phyloP scores from a whole-genome alignment of 352 stramenopile species.

The Globisporangium viniferum region DNA sequence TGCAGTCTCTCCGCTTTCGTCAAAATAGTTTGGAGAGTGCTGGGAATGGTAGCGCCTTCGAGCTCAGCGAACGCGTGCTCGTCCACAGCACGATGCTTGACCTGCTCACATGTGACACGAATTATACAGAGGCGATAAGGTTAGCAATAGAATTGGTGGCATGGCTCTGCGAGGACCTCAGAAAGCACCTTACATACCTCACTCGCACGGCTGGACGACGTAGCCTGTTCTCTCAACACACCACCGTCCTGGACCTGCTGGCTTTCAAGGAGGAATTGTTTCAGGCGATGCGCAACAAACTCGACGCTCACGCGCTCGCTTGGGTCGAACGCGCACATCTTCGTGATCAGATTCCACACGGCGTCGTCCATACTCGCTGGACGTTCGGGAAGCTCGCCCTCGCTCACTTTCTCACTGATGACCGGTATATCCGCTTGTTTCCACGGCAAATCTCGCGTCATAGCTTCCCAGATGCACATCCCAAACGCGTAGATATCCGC shows the following conservation, averaged over 20 bases:
- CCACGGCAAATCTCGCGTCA: too few relatives aligned
- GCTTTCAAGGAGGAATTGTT: not conserved
- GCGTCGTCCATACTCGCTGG: conserved; percentile 28
- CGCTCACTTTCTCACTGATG: not conserved
- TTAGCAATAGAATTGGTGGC: not conserved
- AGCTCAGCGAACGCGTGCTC: not conserved
- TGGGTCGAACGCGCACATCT: conserved; percentile 54
- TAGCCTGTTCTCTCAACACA: not conserved
- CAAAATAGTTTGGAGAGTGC: not conserved
- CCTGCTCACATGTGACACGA: not conserved
- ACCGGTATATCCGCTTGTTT: not conserved
- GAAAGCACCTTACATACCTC: not conserved
- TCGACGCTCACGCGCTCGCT: conserved; percentile 1
- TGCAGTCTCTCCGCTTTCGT: not conserved
- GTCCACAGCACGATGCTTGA: not conserved
- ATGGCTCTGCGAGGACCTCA: too few relatives aligned
- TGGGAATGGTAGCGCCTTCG: not conserved
- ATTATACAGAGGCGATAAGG: not conserved
- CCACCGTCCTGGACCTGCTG: not conserved
- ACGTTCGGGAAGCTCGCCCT: not conserved
- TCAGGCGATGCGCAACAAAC: not conserved
- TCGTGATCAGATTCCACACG: conserved; percentile 40
- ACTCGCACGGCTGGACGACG: not conserved
- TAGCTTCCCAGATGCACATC: too few relatives aligned
- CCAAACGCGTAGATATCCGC: too few relatives aligned